Base-by-base conservation (phyloP, 2,329 filamentous ascomycete species). In the Metarhizium rileyi region DNA sequence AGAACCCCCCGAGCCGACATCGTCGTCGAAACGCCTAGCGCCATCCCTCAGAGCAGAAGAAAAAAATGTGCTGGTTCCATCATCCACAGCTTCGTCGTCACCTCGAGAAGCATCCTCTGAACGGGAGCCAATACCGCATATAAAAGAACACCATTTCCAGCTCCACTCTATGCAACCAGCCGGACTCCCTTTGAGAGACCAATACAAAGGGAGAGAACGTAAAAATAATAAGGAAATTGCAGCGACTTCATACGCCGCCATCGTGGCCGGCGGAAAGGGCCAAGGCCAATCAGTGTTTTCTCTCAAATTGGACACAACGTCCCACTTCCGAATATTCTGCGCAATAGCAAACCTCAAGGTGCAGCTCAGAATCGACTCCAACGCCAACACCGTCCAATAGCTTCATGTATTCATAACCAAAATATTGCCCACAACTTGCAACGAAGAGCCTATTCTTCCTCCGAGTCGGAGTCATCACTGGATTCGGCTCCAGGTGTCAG, bases 381-480 rank as follows among this genome's bases (percentile, higher is more conserved):
- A 55, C 52, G 53, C 53, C 53, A 23, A 43, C 50, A 47, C 49
- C 53, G 43, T 52, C 53, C 49, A 46, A 45, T 49, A 46, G 48
- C 49, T 40, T 54, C 50, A 50, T 52, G 47, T 50, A 51, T 30
- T 52, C 53, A 47, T 55, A 48, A 50, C 47, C 40, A 50, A 48
- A 22, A 38, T n/a, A n/a, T n/a, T n/a, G 10, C 26, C 30, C 40
- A 25, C 41, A 36, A 26, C n/a, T 46, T 35, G 26, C 33, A 23
- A 12, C 8, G 38, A 14, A 18, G 22, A 14, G 18, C 51, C 56
- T 78, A 67, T 56, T 73, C 71, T 40, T 72, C 71, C 47, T 73
- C 73, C 35, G 70, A 73, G 44, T 74, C 71, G 2, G 71, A 74
- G 44, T 73, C 71, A 25, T 74, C 71, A 42, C 65, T 68, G 8